phyloP scores from a whole-genome alignment of 176 grass and related monocot species.

The Musa troglodytarum region DNA sequence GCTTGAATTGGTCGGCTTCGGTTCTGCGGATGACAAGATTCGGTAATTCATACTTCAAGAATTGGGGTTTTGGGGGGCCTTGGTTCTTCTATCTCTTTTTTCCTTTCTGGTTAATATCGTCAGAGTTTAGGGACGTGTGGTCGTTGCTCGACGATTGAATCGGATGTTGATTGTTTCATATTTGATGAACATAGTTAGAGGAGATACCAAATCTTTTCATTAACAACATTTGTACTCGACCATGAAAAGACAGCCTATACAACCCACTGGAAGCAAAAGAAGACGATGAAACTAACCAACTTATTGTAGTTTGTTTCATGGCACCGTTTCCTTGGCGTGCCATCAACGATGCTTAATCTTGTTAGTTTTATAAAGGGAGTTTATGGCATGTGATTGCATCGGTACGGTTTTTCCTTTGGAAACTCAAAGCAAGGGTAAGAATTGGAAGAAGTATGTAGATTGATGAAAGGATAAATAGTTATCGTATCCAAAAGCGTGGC shows the following conservation, averaged over 20 bases:
- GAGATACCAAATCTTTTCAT: background rate
- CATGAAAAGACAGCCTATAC: no score
- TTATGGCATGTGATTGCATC: no score
- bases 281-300: background rate
- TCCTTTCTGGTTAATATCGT: background rate
- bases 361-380: no score
- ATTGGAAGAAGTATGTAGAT: no score
- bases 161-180: background rate
- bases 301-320: background rate
- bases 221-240: no score
- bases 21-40: background rate
- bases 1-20: background rate
- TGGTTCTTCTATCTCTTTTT: background rate
- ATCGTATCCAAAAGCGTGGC: no score
- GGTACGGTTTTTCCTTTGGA: no score
- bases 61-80: no score
- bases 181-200: background rate
- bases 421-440: no score
- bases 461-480: no score
- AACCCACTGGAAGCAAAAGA: background rate
- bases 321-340: background rate
- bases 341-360: no score
- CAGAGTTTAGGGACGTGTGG: background rate
- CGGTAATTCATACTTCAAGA: background rate
- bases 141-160: background rate